Base-by-base conservation (phyloP, 805 yeast genomes). In the Starmerella floris region DNA sequence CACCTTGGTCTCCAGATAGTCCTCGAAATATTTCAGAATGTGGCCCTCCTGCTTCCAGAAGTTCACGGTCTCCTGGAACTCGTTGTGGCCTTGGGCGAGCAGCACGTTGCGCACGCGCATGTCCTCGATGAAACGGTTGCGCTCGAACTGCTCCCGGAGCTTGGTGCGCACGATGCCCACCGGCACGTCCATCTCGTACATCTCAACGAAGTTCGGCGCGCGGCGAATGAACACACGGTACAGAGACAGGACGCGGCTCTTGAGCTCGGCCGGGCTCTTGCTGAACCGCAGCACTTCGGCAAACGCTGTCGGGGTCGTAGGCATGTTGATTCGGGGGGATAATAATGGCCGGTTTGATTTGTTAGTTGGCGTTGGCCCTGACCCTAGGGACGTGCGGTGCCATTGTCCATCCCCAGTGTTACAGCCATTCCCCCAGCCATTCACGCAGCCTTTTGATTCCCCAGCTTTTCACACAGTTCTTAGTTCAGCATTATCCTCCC, bases 31-130 rank as follows among this genome's bases (percentile, higher is more conserved):
- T 63, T 79, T 75, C 76, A 80, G 68, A 35, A 83, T 83, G 62
- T 83, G 93, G 50, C 87, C 74, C 58, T 74, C 76, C 68, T 83
- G 94, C 62, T 83, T 83, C 94, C 94, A 83, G 67, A 83, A 83
- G 64, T 83, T 83, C 56, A 78, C 71, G 56, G 82, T 70, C 59
- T 83, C 94, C 65, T 83, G 94, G 63, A 76, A 83, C 61, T 83
- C 94, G 91, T 81, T 81, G 56, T 81, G 85, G 5, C 88, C 94
- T 66, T 82, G 80, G 65, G 81, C 76, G 52, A 74, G 74, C 44
- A 83, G 67, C 16, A 80, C 70, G 62, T 83, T 83, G 50, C 71
- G 68, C 36, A 79, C 73, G 27, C 74, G 73, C 51, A 78, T 60
- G 56, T 79, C 83, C 41, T 66, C 65, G 40, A 82, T 83, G 57